Evolutionary conservation across 345 rosid genomes (phyloP).

Genomic region (Durio zibethinus): DNA sequence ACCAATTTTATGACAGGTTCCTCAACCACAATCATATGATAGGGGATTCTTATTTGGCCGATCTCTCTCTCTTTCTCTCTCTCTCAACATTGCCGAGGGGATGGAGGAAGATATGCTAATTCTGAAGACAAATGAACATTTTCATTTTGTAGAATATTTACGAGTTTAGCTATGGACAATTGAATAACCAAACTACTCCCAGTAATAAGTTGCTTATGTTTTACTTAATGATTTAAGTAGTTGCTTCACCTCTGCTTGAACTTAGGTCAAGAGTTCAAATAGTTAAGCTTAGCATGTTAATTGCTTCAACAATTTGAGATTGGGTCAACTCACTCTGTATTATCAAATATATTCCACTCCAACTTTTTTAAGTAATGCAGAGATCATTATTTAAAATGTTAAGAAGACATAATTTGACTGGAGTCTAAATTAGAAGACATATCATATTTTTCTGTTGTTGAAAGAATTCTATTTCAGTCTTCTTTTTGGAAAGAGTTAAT

Average conservation of each 20-base stretch:
- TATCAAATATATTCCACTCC: neutral
- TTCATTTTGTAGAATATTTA: neutral
- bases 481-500: neutral
- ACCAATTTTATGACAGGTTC: neutral
- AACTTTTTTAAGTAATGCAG: neutral
- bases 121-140: neutral
- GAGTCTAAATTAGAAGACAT: neutral
- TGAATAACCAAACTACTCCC: slow-evolving; percentile 3
- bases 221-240: neutral
- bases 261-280: neutral
- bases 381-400: neutral
- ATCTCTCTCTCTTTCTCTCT: neutral
- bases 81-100: neutral
- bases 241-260: neutral
- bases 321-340: neutral
- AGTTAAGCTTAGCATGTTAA: neutral
- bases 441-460: neutral
- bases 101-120: neutral
- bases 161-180: neutral
- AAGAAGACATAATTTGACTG: neutral
- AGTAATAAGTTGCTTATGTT: neutral
- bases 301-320: neutral
- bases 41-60: neutral
- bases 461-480: neutral
- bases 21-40: neutral